These are phyloP conservation scores for Monilinia fructicola DNA, from an alignment of 2,329 filamentous ascomycete genomes.

Conservation along the genomic window DNA sequence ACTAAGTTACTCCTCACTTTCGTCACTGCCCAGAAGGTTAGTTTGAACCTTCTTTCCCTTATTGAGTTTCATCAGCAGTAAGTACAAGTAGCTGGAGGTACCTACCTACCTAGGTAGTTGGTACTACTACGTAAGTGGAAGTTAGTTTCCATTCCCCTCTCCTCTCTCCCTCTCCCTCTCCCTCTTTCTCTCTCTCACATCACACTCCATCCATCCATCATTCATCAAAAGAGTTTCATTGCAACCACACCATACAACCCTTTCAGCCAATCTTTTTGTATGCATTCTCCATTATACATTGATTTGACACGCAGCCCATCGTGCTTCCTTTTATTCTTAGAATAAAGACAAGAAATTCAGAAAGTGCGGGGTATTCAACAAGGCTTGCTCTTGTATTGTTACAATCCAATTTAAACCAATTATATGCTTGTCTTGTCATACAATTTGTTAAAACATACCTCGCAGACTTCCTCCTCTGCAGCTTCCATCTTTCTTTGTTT, in stretches of 20 bases:
- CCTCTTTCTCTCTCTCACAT: neutral
- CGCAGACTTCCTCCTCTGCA: constrained; percentile 6
- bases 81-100: no score
- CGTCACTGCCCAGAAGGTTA: constrained; percentile 10
- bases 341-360: neutral
- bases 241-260: neutral
- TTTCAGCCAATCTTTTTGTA: neutral
- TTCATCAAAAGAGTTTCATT: neutral
- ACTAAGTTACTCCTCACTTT: neutral
- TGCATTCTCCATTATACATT: no score
- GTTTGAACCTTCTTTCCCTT: neutral
- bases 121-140: no score
- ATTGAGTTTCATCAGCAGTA: neutral
- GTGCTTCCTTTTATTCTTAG: no score
- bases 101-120: no score
- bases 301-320: no score
- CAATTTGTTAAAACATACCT: neutral
- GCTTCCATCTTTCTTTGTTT: constrained; percentile 22
- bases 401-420: constrained; percentile 7
- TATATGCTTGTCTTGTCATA: constrained; percentile 14
- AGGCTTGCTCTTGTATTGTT: constrained; percentile 12
- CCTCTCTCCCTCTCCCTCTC: no score
- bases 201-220: neutral
- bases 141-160: neutral
- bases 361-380: constrained; percentile 22